Percentiles rank a stretch among this genome's conserved stretches.
These are phyloP conservation scores for Fusarium citri DNA, from an alignment of 2,329 filamentous ascomycete genomes.

Conservation along the genomic window DNA sequence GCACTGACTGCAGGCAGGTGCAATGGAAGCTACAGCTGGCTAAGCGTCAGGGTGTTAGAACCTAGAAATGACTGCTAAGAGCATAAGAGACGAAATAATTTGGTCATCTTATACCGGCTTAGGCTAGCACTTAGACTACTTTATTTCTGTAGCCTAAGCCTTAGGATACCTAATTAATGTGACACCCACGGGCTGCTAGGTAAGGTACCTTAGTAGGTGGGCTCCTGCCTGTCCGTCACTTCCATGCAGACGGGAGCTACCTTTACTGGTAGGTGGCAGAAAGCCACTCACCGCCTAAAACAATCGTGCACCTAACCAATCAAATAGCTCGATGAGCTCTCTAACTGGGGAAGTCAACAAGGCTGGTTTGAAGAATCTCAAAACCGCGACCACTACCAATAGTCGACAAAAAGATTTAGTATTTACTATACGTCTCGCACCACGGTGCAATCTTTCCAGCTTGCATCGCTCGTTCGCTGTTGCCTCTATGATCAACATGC, in stretches of 20 bases:
- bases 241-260: slow-evolving; percentile 15
- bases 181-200: too few relatives aligned
- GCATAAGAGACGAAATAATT: too few relatives aligned
- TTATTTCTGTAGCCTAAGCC: neutral
- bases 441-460: slow-evolving; percentile 43
- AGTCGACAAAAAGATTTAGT: slow-evolving; percentile 41
- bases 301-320: slow-evolving; percentile 34
- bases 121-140: neutral
- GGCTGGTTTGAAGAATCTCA: slow-evolving; percentile 49
- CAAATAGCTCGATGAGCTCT: slow-evolving; percentile 37
- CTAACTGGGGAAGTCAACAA: slow-evolving; percentile 46
- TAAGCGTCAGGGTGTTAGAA: too few relatives aligned
- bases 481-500: slow-evolving; percentile 54
- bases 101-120: neutral
- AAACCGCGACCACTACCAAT: slow-evolving; percentile 44
- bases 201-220: too few relatives aligned
- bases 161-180: too few relatives aligned
- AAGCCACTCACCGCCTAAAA: slow-evolving; percentile 41
- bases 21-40: too few relatives aligned
- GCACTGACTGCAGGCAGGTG: too few relatives aligned
- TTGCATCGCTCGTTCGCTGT: slow-evolving; percentile 35
- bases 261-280: slow-evolving; percentile 47
- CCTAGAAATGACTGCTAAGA: too few relatives aligned
- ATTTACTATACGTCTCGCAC: slow-evolving; percentile 39
- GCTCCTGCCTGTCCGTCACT: neutral